phyloP scores from a whole-genome alignment of 202 grass and related monocot species.

The Bolboschoenoplectus hybrid region DNA sequence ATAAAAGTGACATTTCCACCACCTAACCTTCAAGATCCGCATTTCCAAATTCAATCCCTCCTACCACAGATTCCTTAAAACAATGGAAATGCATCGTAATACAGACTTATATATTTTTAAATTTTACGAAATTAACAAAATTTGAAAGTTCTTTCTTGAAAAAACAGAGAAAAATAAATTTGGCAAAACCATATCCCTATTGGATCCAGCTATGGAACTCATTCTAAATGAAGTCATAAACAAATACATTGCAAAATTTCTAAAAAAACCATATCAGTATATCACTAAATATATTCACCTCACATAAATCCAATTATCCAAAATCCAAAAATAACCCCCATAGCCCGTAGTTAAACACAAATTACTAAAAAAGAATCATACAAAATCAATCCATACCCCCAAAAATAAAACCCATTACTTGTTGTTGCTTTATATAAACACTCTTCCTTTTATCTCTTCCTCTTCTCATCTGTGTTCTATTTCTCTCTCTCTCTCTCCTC shows the following conservation, averaged over 20 bases:
- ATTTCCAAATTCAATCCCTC: conserved; percentile 5
- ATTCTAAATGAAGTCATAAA: background rate
- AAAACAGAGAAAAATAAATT: background rate
- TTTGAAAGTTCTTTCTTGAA: background rate
- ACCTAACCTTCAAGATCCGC: conserved; percentile 7
- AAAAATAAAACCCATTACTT: background rate
- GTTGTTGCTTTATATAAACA: conserved; percentile 25
- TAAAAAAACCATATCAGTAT: background rate
- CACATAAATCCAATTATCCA: background rate
- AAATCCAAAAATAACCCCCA: background rate
- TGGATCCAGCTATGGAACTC: conserved; percentile 8
- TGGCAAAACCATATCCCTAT: background rate
- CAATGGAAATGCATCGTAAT: background rate
- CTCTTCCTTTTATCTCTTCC: background rate
- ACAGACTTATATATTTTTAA: background rate
- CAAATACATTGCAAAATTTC: conserved; percentile 10
- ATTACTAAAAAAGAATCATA: background rate
- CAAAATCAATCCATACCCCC: background rate
- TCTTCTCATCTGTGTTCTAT: background rate
- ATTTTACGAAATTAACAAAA: background rate
- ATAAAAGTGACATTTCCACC: too few species aligned
- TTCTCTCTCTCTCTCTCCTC: background rate
- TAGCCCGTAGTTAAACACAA: background rate
- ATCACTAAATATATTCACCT: background rate
- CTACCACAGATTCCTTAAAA: background rate